Conservation (phyloP, 306 rosid species). For the Quercus berberidifolia region DNA sequence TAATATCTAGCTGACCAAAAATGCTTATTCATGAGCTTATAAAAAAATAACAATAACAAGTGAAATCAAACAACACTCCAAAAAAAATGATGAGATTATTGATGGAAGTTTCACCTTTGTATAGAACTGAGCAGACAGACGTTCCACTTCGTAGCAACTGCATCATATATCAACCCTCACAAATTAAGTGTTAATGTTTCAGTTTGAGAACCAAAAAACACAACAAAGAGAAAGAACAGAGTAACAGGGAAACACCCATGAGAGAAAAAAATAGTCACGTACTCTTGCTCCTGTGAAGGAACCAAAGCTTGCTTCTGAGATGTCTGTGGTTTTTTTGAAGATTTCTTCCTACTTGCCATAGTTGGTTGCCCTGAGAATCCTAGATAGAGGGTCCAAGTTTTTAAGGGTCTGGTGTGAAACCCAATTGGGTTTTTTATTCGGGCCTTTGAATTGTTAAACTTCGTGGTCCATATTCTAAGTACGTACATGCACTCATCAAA, state of each 20-base stretch:
- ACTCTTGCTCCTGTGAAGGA: neutral
- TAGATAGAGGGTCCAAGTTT: neutral
- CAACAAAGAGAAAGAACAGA: neutral
- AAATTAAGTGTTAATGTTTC: neutral
- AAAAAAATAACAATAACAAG: neutral
- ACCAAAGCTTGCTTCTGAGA: neutral
- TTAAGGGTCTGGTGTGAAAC: neutral
- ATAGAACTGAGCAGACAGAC: slow-evolving; percentile 58
- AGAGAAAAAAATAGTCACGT: neutral
- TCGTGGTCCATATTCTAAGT: neutral
- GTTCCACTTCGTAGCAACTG: slow-evolving; percentile 61
- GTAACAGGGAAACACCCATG: neutral
- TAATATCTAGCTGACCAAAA: neutral
- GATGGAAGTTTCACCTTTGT: slow-evolving; percentile 35
- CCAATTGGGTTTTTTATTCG: neutral
- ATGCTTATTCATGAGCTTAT: neutral
- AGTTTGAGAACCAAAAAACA: neutral
- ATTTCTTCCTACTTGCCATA: neutral
- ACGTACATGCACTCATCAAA: neutral
- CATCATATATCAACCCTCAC: neutral
- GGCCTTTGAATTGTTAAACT: neutral
- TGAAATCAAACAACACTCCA: neutral
- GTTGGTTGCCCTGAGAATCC: neutral
- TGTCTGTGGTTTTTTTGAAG: neutral
- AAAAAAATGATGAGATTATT: neutral